These are phyloP conservation scores for Chaetomium globosum DNA, from an alignment of 2,329 filamentous ascomycete species.

Conservation along the genomic window DNA sequence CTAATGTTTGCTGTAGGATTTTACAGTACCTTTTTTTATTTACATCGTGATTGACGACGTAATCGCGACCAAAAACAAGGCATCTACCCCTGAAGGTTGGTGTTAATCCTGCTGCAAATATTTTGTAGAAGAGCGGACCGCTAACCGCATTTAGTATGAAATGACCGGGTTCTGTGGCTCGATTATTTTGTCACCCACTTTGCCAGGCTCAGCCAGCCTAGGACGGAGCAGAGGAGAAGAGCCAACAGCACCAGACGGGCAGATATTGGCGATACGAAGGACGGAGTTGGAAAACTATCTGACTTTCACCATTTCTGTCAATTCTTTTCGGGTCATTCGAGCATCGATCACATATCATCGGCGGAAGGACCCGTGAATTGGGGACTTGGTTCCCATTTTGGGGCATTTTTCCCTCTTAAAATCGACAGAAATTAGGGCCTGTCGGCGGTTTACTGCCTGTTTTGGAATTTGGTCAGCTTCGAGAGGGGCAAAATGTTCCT, in stretches of 20 bases:
- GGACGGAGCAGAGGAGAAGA: background rate
- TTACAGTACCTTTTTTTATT: no score
- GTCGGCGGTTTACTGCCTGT: background rate
- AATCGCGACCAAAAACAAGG: no score
- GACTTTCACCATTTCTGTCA: background rate
- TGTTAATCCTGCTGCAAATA: no score
- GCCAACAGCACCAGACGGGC: background rate
- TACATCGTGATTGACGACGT: no score
- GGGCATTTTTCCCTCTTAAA: constrained; percentile 1
- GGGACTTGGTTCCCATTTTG: constrained; percentile 7
- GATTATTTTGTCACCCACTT: no score
- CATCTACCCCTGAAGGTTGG: no score
- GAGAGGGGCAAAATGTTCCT: no score
- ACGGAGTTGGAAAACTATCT: background rate
- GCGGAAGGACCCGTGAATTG: background rate
- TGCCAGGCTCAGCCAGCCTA: background rate
- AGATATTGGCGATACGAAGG: background rate
- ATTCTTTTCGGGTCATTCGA: background rate
- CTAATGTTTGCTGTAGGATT: no score
- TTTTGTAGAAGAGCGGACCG: no score
- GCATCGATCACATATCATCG: background rate
- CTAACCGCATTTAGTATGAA: no score
- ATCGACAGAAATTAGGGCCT: background rate
- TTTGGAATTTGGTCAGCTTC: background rate
- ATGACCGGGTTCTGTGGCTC: no score